Percentiles rank a stretch among this genome's conserved stretches.
Conservation (phyloP, 108 stramenopile genomes). For the Skeletonema tropicum region DNA sequence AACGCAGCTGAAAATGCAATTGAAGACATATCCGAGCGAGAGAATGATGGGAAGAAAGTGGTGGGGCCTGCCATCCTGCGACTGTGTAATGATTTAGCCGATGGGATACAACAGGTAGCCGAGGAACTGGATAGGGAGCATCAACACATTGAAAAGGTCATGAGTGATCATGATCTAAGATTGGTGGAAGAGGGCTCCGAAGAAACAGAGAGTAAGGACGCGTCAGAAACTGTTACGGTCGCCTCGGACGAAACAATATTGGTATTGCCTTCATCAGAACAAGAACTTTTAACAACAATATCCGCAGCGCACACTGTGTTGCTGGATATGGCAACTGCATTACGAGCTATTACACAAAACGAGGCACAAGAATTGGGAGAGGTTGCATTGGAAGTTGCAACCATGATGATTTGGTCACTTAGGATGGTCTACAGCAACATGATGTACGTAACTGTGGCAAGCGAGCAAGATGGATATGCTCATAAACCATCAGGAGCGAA, state of each 20-base stretch:
- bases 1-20: conserved; percentile 31
- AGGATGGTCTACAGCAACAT: conserved; percentile 63
- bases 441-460: conserved; percentile 34
- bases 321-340: conserved; percentile 69
- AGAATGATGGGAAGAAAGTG: conserved; percentile 40
- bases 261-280: conserved; percentile 18
- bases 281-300: conserved; percentile 57
- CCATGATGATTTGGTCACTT: conserved; percentile 67
- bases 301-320: conserved; percentile 56
- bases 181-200: conserved; percentile 16
- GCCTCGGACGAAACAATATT: conserved; percentile 16
- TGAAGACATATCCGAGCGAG: conserved; percentile 27
- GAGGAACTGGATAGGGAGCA: conserved; percentile 60
- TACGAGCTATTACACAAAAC: conserved; percentile 64
- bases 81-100: conserved; percentile 73
- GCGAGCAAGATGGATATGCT: not conserved
- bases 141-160: conserved; percentile 44
- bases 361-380: conserved; percentile 89
- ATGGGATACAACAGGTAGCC: conserved; percentile 61
- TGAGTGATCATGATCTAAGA: conserved; percentile 48
- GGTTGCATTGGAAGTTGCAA: conserved; percentile 73
- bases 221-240: not conserved
- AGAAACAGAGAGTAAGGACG: not conserved
- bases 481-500: not conserved
- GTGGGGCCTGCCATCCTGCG: conserved; percentile 70